Base-by-base conservation (phyloP, 1,284 basidiomycete genomes). In the Marasmius oreades region DNA sequence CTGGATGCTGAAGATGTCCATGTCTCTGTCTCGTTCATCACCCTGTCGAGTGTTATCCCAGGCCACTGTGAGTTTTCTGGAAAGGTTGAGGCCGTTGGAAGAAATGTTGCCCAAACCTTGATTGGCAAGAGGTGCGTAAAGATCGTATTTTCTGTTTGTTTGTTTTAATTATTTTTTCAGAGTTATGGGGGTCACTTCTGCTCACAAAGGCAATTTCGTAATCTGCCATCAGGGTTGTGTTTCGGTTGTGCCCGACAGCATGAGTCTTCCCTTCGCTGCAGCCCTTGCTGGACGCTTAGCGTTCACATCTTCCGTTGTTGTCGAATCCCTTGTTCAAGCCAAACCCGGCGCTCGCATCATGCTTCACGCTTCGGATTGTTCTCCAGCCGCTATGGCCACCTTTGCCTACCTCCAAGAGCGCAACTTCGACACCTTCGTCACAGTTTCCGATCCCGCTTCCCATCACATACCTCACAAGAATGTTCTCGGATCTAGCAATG, bases 1-100 rank as follows among this genome's bases (percentile, higher is more conserved):
- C 39, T 63, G 22, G 53, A 55, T 23, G 42, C 52, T 3, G 34
- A 59, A 10, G 62, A 63, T 20, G 62, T 62, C 16, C 61, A 62
- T 43, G 50, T 63, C 24, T 26, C 46, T 14, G 59, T 62, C 12
- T 43, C 58, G 8, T 57, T 55, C 42, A 52, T 57, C 16, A 14
- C 52, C 23, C n/a, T 56, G 5, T 56, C 61, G 3, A 50, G 61
- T 14, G 43, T 55, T 7, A 60, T 63, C 23, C 51, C 53, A 1
- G 55, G 42, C n/a, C 59, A 48, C 36, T 55, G 56, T 11, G 51
- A 52, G 14, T 52, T 52, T 36, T 52, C 51, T 24, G 51, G 51
- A n/a, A 26, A 26, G 22, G 51, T 52, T 14, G 26, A 18, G 16
- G 36, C 14, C 8, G 51, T 52, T 18, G 51, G 51, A 24, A 37